Evolutionary conservation across 352 stramenopile genomes (phyloP).

Genomic region (Globisporangium heterothallicum): DNA sequence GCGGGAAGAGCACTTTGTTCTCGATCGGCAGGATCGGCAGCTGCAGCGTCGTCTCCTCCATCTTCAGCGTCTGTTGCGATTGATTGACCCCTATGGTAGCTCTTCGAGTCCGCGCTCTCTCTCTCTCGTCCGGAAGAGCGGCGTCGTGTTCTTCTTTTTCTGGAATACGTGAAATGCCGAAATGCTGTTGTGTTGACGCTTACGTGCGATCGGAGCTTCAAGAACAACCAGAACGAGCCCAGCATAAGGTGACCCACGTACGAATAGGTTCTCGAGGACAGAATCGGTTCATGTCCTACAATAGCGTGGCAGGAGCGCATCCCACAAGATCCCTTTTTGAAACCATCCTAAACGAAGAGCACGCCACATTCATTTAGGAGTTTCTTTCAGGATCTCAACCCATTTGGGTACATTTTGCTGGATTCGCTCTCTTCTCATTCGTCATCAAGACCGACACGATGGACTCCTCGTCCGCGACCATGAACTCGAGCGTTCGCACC

Average conservation of each 20-base stretch:
- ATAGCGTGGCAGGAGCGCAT: background rate
- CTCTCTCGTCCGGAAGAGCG: background rate
- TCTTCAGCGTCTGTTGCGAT: slow-evolving; percentile 10
- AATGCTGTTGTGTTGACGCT: slow-evolving; percentile 5
- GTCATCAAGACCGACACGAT: too few species aligned
- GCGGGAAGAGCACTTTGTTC: slow-evolving; percentile 69
- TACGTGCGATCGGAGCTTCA: slow-evolving; percentile 6
- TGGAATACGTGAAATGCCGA: slow-evolving; percentile 2
- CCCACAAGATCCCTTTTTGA: too few species aligned
- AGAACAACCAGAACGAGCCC: too few species aligned
- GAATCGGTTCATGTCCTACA: too few species aligned
- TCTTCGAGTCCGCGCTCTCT: background rate
- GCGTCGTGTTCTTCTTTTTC: slow-evolving; percentile 1
- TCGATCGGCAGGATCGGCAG: slow-evolving; percentile 66
- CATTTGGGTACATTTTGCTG: background rate
- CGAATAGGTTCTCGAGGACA: background rate
- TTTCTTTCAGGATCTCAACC: background rate
- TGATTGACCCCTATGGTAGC: slow-evolving; percentile 17
- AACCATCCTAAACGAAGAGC: too few species aligned
- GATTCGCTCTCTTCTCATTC: background rate
- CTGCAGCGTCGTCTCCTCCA: slow-evolving; percentile 25
- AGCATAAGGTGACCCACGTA: too few species aligned
- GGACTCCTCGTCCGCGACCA: background rate
- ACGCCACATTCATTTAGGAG: background rate
- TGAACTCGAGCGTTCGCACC: too few species aligned